These are phyloP conservation scores for Thuidium tamariscinum DNA, from an alignment of 225 moss, liverwort and hornwort genomes.

Conservation along the genomic window DNA sequence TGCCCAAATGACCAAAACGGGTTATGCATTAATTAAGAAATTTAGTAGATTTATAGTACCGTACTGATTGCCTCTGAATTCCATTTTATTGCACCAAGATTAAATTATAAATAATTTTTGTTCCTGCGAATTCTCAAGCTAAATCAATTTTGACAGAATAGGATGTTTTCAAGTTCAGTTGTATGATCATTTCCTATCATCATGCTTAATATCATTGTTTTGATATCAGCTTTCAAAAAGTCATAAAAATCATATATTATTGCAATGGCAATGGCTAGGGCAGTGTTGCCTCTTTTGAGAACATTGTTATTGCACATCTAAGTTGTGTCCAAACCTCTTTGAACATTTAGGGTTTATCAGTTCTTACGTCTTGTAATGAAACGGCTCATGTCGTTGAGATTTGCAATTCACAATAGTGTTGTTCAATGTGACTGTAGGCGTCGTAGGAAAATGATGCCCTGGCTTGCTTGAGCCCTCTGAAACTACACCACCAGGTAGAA, in stretches of 20 bases:
- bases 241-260: no score
- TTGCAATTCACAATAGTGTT: neutral
- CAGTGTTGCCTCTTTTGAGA: no score
- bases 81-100: neutral
- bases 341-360: neutral
- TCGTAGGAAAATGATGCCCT: neutral
- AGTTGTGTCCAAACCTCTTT: neutral
- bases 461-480: neutral
- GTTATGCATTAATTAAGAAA: neutral
- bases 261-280: no score
- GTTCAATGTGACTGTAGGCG: constrained; percentile 5
- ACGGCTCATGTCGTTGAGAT: neutral
- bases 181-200: neutral
- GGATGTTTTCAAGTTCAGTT: neutral
- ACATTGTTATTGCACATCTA: neutral
- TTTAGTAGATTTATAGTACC: neutral
- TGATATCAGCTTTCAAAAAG: neutral
- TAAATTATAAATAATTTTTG: neutral
- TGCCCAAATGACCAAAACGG: neutral
- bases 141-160: no score
- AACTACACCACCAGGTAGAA: neutral
- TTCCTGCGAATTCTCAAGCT: no score
- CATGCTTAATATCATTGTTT: neutral
- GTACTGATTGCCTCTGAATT: neutral
- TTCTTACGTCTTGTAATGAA: neutral